Base-by-base conservation (phyloP, 345 rosid species). In the Euphorbia peplus region DNA sequence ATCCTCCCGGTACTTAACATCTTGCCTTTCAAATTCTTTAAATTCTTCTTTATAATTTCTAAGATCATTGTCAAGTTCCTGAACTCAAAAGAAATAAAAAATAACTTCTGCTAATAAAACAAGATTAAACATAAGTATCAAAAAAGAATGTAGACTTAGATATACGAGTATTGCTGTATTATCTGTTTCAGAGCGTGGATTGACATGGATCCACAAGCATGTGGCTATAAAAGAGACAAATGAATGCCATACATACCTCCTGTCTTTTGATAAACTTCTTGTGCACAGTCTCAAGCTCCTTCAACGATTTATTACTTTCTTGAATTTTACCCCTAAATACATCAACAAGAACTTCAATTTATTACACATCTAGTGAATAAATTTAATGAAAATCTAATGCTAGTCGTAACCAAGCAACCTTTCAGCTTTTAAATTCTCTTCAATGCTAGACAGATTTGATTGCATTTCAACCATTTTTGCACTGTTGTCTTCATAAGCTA, bases 21-120 rank as follows among this genome's bases (percentile, higher is more conserved):
- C 97, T 75, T 88, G 96, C 83, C 96, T 86, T 84, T 95, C 96
- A 78, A 95, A 95, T 67, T 95, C 97, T 83, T 88, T 91, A 60
- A 95, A 95, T 65, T 86, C 86, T 66, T 95, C 99, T 81, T 95
- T 95, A 75, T 89, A 88, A 26, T 50, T 80, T 77, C 70, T 79
- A 67, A 90, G 90, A 66, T 81, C 76, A 72, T 80, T 85, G 64
- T 86, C 91, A 78, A 95, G 93, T 76, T 81, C 93, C 99, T 95
- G 79, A 75, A 70, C 30, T 26, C 63, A 39, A 37, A 61, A 60
- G 41, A 70, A 6, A 44, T 16, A 11, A 26, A 39, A 4, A 70
- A 41, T 53, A 32, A 67, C 60, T 30, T 3, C 37, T 19, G 11
- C 26, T 30, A 51, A 60, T 25, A 37, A 24, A 63, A 10, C n/a